Evolutionary conservation across 2,329 filamentous ascomycete genomes (phyloP).

Genomic region (Lachnellula arida): DNA sequence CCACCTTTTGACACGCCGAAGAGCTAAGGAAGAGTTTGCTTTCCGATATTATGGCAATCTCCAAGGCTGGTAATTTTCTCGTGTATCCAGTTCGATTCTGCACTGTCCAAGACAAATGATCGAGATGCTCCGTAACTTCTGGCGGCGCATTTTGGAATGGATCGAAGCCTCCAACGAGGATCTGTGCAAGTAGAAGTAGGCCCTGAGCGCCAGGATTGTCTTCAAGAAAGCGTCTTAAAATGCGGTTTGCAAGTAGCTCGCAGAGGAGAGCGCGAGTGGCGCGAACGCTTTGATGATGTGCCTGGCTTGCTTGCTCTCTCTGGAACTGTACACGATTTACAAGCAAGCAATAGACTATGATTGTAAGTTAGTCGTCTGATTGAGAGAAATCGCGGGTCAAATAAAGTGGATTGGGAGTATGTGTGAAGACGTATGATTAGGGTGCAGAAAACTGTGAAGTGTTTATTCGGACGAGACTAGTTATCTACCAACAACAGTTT

Average conservation of each 20-base stretch:
- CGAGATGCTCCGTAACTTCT: conserved; percentile 56
- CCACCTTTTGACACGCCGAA: conserved; percentile 74
- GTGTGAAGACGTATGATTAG: no score
- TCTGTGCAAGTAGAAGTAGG: conserved; percentile 69
- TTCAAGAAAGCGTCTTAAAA: conserved; percentile 74
- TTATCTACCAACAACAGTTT: neutral
- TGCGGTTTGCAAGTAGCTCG: conserved; percentile 73
- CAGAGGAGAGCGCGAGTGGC: conserved; percentile 73
- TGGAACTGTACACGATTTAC: conserved; percentile 79
- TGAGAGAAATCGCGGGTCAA: neutral
- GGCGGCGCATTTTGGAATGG: conserved; percentile 78
- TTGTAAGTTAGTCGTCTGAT: conserved; percentile 4
- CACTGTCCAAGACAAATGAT: conserved; percentile 36
- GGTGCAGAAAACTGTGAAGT: no score
- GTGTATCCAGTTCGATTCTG: conserved; percentile 42
- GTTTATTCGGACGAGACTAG: neutral
- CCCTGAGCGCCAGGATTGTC: conserved; percentile 67
- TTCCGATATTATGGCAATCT: conserved; percentile 78
- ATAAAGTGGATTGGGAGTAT: no score
- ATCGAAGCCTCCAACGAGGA: conserved; percentile 78
- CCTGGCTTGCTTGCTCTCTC: conserved; percentile 68
- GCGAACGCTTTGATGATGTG: conserved; percentile 77
- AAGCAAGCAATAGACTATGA: conserved; percentile 70
- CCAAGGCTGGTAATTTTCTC: conserved; percentile 61
- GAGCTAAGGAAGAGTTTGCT: conserved; percentile 74